phyloP scores from a whole-genome alignment of 2,329 filamentous ascomycete genomes.

The Beauveria sp. region DNA sequence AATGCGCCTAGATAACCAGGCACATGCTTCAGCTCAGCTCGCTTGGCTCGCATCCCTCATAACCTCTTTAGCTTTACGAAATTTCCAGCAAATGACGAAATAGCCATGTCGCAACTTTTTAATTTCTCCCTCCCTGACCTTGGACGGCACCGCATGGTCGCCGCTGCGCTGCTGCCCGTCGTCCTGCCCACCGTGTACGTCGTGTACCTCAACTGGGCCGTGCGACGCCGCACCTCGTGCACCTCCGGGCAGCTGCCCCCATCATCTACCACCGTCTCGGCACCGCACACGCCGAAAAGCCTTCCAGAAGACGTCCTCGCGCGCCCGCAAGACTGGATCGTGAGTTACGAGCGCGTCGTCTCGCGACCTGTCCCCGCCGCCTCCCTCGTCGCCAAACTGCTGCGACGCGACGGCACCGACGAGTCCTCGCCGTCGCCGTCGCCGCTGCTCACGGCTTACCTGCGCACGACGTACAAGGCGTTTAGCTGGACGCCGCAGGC shows the following conservation, averaged over 20 bases:
- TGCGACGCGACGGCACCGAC: neutral
- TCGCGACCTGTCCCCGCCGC: constrained; percentile 17
- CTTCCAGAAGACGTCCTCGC: constrained; percentile 18
- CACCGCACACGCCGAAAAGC: neutral
- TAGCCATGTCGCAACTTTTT: neutral
- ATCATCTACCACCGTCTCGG: neutral
- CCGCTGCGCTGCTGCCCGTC: constrained; percentile 7
- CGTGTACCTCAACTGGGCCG: constrained; percentile 11
- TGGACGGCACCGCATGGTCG: neutral
- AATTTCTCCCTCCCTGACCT: neutral
- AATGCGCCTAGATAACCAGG: neutral
- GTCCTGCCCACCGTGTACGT: constrained; percentile 14
- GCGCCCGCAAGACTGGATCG: constrained; percentile 18
- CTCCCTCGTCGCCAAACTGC: neutral
- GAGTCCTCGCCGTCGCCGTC: constrained; percentile 12
- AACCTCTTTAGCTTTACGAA: neutral
- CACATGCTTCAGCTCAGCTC: neutral
- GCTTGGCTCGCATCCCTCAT: neutral
- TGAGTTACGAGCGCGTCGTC: constrained; percentile 22
- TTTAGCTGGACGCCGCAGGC: constrained; percentile 28
- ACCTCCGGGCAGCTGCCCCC: neutral
- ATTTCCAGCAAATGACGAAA: neutral
- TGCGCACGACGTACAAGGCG: constrained; percentile 22
- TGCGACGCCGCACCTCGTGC: constrained; percentile 12
- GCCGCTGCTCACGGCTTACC: constrained; percentile 19